Percentiles rank a stretch among this genome's conserved stretches.
These are phyloP conservation scores for Vanrija humicola DNA, from an alignment of 1,284 basidiomycete genomes.

Conservation along the genomic window DNA sequence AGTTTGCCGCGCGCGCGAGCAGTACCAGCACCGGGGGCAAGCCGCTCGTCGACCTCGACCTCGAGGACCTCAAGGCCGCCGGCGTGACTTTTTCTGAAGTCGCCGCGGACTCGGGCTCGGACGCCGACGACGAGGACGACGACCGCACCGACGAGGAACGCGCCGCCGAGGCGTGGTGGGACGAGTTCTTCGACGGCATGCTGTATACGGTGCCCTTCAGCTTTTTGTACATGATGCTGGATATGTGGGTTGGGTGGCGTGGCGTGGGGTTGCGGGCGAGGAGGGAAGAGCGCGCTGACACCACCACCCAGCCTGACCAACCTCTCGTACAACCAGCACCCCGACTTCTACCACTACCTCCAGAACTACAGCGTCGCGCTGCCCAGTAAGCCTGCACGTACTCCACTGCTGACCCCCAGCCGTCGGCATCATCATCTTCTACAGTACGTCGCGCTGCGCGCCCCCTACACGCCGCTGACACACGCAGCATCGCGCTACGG, in stretches of 20 bases:
- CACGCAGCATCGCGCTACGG: slow-evolving; percentile 34
- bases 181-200: slow-evolving; percentile 46
- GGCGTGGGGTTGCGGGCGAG: too few relatives aligned
- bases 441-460: slow-evolving; percentile 27
- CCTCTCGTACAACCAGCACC: slow-evolving; percentile 11
- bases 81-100: slow-evolving; percentile 14
- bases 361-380: slow-evolving; percentile 16
- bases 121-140: slow-evolving; percentile 1
- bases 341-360: slow-evolving; percentile 4
- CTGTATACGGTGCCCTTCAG: slow-evolving; percentile 44
- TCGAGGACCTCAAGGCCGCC: slow-evolving; percentile 13
- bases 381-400: background rate
- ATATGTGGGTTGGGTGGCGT: slow-evolving; percentile 42
- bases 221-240: slow-evolving; percentile 44
- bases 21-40: background rate
- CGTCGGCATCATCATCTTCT: slow-evolving; percentile 37
- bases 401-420: slow-evolving; percentile 19
- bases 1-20: slow-evolving; percentile 1
- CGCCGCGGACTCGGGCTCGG: background rate
- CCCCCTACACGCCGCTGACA: too few relatives aligned
- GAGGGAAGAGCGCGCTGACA: background rate
- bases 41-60: slow-evolving; percentile 16
- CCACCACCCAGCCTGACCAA: slow-evolving; percentile 12
- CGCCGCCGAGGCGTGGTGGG: slow-evolving; percentile 25
- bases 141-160: slow-evolving; percentile 3